Evolutionary conservation across 1,284 basidiomycete species (phyloP), one percentile per base, ranked within the genome.

Genomic region (Leccinum griseonigrum): DNA sequence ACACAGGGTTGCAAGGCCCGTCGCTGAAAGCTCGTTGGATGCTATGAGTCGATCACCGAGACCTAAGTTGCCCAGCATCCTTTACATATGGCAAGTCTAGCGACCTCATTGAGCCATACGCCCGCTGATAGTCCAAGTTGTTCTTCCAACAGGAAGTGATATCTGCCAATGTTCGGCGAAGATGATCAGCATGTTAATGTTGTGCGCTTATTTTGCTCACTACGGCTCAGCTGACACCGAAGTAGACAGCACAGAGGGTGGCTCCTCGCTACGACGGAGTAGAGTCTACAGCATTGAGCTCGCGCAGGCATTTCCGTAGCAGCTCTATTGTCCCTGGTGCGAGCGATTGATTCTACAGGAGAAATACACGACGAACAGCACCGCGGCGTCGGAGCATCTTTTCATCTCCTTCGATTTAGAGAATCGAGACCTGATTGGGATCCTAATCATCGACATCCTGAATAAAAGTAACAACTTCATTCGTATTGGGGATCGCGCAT

Each of bases 271-370:
- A 57, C 36, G 31, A 59, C 7, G 34, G 56, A 6, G 55, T 62
- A 8, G 26, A 56, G 56, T 26, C 68, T 18, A 7, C 26, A n/a
- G 18, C 58, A 7, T 52, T 63, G 11, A 40, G 29, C 29, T 57
- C 61, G 10, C 55, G 54, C 16, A 32, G 46, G 18, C 67, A 36
- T 32, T 48, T 50, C n/a, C 62, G 43, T 31, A 57, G 46, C 8
- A 43, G 36, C 31, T 34, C 62, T 5, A 46, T 56, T 0, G 22
- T 64, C 13, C 13, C 6, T 28, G 70, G 68, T 3, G 71, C 3
- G 70, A 73, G 0, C 63, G 54, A 7, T 4, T 52, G 14, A 69
- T 72, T 16, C 71, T 73, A 26, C 71, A 72, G 54, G 57, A 61
- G 2, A 61, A 60, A 9, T 72, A 72, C 40, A 62, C 54, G 1